phyloP scores from a whole-genome alignment of 2,329 filamentous ascomycete species.

The Lachnellula willkommii region DNA sequence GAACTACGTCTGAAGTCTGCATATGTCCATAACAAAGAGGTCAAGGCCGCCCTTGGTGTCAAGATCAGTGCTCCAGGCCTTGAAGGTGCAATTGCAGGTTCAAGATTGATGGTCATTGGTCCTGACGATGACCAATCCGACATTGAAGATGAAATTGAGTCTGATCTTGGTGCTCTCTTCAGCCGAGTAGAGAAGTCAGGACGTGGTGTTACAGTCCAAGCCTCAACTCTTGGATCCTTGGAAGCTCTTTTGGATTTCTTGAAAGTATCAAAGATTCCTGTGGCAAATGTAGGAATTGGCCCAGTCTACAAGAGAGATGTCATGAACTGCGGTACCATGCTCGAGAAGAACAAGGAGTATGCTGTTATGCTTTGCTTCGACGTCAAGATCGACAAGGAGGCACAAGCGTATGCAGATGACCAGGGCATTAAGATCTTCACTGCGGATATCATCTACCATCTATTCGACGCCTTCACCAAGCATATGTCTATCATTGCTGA shows the following conservation, averaged over 20 bases:
- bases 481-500: constrained; percentile 85
- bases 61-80: constrained; percentile 97
- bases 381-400: constrained; percentile 98
- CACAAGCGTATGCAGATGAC: constrained; percentile 82
- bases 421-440: constrained; percentile 97
- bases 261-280: constrained; percentile 91
- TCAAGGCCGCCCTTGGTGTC: constrained; percentile 96
- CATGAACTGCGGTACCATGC: constrained; percentile 90
- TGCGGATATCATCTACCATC: constrained; percentile 97
- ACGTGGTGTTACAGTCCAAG: constrained; percentile 93
- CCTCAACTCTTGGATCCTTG: constrained; percentile 92
- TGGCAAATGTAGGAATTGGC: constrained; percentile 94
- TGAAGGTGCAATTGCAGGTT: constrained; percentile 93
- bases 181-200: constrained; percentile 87
- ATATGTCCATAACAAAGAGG: constrained; percentile 98
- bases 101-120: constrained; percentile 86
- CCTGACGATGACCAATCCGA: constrained; percentile 96
- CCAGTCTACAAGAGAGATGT: constrained; percentile 98
- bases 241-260: constrained; percentile 96
- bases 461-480: constrained; percentile 94
- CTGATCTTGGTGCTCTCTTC: constrained; percentile 85
- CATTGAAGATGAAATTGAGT: constrained; percentile 92
- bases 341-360: constrained; percentile 90
- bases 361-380: constrained; percentile 99
- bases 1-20: constrained; percentile 92